Evolutionary conservation across 345 rosid species (phyloP).

Genomic region (Chamaenerion angustifolium): DNA sequence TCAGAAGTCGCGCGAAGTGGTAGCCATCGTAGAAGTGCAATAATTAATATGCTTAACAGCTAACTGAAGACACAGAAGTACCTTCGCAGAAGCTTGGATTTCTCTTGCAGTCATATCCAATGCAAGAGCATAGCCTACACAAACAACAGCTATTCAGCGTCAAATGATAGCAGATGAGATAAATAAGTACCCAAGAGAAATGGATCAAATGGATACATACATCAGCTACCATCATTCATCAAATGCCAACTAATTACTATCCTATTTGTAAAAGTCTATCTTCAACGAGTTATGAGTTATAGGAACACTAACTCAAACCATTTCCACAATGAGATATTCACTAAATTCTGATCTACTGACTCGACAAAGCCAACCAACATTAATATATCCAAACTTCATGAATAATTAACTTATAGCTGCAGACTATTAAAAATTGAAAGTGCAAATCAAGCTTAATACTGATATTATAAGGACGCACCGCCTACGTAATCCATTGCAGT

Average conservation of each 20-base stretch:
- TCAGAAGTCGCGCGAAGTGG: background rate
- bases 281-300: background rate
- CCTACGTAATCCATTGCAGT: conserved; percentile 80
- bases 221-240: background rate
- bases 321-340: no score
- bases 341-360: no score
- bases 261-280: background rate
- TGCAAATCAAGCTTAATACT: background rate
- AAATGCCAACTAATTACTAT: background rate
- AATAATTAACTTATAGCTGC: background rate
- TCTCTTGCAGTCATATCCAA: conserved; percentile 94
- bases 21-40: background rate
- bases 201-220: no score
- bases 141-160: background rate
- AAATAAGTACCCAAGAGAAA: no score
- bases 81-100: conserved; percentile 79
- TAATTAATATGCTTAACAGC: background rate
- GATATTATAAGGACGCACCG: conserved; percentile 22
- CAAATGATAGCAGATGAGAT: background rate
- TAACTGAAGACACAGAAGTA: conserved; percentile 8
- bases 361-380: no score
- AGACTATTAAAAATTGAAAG: background rate
- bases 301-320: background rate
- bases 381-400: no score
- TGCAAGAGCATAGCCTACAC: conserved; percentile 75